Base-by-base conservation (phyloP, 805 yeast genomes). In the Teunomyces stri region DNA sequence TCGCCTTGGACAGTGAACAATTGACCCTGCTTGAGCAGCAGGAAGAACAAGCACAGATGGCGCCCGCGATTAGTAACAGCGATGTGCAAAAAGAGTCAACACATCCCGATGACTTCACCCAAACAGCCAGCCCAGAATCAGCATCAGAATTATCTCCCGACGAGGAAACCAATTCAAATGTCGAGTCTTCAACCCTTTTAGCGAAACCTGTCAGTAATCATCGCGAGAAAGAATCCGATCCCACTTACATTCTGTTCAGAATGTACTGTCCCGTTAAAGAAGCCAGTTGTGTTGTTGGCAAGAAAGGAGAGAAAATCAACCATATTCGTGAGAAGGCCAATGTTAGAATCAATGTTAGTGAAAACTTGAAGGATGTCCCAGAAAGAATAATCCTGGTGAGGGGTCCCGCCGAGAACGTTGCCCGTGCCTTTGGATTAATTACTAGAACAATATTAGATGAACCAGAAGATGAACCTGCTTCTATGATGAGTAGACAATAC, bases 341-440 rank as follows among this genome's bases (percentile, higher is more conserved):
- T 46, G 85, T 87, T 6, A 74, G 85, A 52, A 75, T 88, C 38
- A 80, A 82, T 56, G 88, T 87, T 11, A 80, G 87, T 55, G 92
- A 87, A 46, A 87, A 87, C 60, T 69, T 84, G 44, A 77, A 79
- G 54, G 87, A 84, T 21, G 79, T 84, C 5, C 85, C 87, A 1
- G 95, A 86, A 58, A 74, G 96, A 52, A 84, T 89, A 28, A 76
- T 89, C 21, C 78, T 82, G 51, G 84, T 88, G 3, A 73, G 84
- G 50, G 96, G 96, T 0, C 70, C 86, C 0, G 78, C 90, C 2
- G 91, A 86, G 53, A 76, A 81, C 54, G 92, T 87, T 6, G 91
- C 96, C 11, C 82, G 82, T 60, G 92, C 94, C 0, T 85, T 85
- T 64, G 94, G 94, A 0, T 67, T 87, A 53, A 80, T 88, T 30